A percentile compares a stretch with the other conserved stretches of the same genome.
These are phyloP conservation scores for Pharus latifolius DNA, from an alignment of 176 grass and related monocot genomes.

Conservation along the genomic window DNA sequence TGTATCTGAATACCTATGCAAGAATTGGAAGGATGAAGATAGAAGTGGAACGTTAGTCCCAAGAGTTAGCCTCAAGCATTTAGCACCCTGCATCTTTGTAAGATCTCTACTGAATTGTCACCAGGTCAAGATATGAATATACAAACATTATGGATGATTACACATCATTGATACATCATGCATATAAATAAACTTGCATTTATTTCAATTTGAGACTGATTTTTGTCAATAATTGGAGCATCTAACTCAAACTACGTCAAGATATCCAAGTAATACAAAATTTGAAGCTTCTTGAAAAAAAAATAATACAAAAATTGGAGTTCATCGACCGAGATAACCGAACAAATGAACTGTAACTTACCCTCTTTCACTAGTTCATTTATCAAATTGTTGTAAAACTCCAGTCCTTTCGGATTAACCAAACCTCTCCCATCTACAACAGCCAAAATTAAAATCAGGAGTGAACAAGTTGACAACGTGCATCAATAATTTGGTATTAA, in stretches of 20 bases:
- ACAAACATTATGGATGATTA: neutral
- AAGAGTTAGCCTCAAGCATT: neutral
- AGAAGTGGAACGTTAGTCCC: neutral
- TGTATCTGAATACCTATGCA: slow-evolving; percentile 44
- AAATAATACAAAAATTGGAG: neutral
- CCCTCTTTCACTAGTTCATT: slow-evolving; percentile 40
- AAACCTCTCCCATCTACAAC: slow-evolving; percentile 38
- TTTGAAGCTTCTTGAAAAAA: neutral
- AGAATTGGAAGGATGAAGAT: neutral
- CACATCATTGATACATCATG: neutral
- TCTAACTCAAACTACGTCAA: too few species aligned
- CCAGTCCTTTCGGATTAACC: slow-evolving; percentile 49
- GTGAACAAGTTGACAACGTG: neutral
- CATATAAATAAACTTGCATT: neutral
- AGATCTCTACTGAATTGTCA: neutral
- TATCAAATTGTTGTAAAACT: slow-evolving; percentile 56
- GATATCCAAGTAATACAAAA: neutral
- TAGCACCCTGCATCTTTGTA: neutral
- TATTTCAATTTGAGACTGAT: too few species aligned
- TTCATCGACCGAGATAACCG: neutral
- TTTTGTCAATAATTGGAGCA: too few species aligned
- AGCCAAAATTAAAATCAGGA: neutral
- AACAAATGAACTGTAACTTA: neutral
- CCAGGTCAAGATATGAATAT: too few species aligned
- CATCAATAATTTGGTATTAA: neutral